phyloP scores from a whole-genome alignment of 2,329 filamentous ascomycete species.

The Cordyceps tenuipes region DNA sequence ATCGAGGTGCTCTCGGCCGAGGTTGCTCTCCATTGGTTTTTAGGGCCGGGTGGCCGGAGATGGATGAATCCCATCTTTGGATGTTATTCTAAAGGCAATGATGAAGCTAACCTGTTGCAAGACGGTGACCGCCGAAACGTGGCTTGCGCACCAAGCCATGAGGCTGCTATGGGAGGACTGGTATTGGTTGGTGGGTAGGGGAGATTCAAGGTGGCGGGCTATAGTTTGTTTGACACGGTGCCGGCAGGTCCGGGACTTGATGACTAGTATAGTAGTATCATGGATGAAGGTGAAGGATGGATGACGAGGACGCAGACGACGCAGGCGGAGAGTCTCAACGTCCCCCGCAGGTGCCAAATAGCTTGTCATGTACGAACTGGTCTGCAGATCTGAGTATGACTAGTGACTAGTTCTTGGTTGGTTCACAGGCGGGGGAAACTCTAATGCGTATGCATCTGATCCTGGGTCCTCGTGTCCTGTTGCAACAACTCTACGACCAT shows the following conservation, averaged over 20 bases:
- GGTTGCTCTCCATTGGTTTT: neutral
- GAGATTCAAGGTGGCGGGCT: neutral
- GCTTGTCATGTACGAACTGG: no score
- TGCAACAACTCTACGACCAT: no score
- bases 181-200: neutral
- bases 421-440: no score
- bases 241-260: neutral
- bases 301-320: neutral
- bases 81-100: neutral
- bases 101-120: neutral
- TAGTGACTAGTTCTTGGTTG: no score
- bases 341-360: neutral
- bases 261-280: neutral
- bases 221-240: neutral
- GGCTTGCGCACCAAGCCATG: neutral
- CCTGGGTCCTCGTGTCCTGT: no score
- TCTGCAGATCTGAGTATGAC: neutral
- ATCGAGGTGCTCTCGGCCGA: conserved; percentile 1
- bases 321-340: neutral
- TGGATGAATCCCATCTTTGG: neutral
- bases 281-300: neutral
- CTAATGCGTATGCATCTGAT: no score
- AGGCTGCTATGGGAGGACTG: neutral
- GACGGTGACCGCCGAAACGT: neutral
- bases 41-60: neutral